phyloP scores from a whole-genome alignment of 176 grass and related monocot species.

The Triticum urartu region DNA sequence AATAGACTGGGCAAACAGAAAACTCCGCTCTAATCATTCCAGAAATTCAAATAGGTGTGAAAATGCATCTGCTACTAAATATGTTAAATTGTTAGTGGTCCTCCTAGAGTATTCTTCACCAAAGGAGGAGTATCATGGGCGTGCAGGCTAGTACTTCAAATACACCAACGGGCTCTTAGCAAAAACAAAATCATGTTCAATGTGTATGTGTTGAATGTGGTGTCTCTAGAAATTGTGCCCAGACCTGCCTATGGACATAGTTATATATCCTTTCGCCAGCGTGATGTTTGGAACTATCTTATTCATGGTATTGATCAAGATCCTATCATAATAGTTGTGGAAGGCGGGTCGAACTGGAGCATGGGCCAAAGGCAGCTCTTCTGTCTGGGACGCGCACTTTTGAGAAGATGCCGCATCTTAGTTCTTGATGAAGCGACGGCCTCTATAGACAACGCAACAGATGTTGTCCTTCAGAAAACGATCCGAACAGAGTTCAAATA shows the following conservation, averaged over 20 bases:
- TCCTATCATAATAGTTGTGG: conserved; percentile 46
- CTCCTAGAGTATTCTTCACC: no score
- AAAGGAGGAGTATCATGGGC: no score
- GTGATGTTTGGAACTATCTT: background rate
- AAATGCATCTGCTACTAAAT: background rate
- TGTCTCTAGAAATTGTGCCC: no score
- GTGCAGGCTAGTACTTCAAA: no score
- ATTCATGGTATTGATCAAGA: conserved; percentile 20
- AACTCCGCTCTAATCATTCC: background rate
- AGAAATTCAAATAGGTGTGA: background rate
- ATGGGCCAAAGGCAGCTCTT: conserved; percentile 98
- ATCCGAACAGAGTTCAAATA: conserved; percentile 76
- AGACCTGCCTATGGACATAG: no score
- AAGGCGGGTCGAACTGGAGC: conserved; percentile 95
- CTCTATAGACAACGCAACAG: conserved; percentile 91
- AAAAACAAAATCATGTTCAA: no score
- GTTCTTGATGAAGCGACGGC: conserved; percentile 91
- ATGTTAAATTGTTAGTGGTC: background rate
- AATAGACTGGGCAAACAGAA: background rate
- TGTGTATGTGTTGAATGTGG: no score
- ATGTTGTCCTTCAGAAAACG: conserved; percentile 85
- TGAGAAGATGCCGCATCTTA: conserved; percentile 70
- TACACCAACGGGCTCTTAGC: no score
- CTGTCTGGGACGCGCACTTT: conserved; percentile 77
- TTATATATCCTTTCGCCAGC: background rate